phyloP scores from a whole-genome alignment of 805 yeast genomes.

The Lipomyces yamanashiensis region DNA sequence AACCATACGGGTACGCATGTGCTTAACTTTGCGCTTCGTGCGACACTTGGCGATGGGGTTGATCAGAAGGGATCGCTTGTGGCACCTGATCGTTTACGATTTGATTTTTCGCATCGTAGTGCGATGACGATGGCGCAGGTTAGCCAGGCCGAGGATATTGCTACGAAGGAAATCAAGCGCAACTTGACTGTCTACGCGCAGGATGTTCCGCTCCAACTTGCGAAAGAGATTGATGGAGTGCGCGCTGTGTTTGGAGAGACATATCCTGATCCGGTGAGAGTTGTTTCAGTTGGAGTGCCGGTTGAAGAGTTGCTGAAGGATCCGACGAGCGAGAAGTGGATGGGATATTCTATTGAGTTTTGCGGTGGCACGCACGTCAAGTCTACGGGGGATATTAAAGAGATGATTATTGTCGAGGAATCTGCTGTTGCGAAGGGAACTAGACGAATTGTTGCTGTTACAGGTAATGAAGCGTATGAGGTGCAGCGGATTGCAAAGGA shows the following conservation, averaged over 20 bases:
- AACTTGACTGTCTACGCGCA: constrained; percentile 77
- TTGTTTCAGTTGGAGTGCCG: constrained; percentile 91
- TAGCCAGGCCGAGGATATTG: constrained; percentile 72
- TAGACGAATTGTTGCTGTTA: constrained; percentile 96
- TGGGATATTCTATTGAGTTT: constrained; percentile 81
- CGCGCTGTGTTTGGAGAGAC: constrained; percentile 99
- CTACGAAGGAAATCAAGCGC: constrained; percentile 70
- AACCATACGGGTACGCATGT: constrained; percentile 99
- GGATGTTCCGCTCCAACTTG: constrained; percentile 76
- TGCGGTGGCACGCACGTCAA: constrained; percentile 99
- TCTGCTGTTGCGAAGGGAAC: constrained; percentile 98
- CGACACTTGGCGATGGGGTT: constrained; percentile 81
- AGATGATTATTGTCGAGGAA: constrained; percentile 88
- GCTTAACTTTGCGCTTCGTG: constrained; percentile 84
- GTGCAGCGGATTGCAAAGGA: constrained; percentile 85
- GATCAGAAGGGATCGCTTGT: constrained; percentile 98
- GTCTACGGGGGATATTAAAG: constrained; percentile 91
- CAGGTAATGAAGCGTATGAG: constrained; percentile 87
- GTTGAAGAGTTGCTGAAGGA: constrained; percentile 76
- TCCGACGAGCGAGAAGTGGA: constrained; percentile 79
- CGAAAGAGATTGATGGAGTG: constrained; percentile 77
- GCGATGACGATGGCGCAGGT: constrained; percentile 76
- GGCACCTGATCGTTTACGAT: constrained; percentile 91
- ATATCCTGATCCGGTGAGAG: constrained; percentile 98
- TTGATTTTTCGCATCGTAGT: constrained; percentile 93